These are phyloP conservation scores for Combretum micranthum DNA, from an alignment of 345 rosid genomes.

Conservation along the genomic window DNA sequence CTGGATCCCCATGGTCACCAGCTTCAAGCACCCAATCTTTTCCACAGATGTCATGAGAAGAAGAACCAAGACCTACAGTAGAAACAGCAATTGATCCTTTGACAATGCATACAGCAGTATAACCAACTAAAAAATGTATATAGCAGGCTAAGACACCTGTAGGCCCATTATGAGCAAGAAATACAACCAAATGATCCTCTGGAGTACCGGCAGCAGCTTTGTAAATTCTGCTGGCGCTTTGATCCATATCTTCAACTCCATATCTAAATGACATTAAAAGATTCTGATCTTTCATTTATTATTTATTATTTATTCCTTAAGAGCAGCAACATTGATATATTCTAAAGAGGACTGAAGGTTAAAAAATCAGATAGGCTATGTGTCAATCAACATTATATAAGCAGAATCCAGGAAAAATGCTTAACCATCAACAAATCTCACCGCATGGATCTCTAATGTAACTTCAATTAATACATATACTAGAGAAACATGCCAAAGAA, in stretches of 20 bases:
- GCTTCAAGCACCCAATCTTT: slow-evolving; percentile 63
- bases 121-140: slow-evolving; percentile 1
- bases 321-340: too few species aligned
- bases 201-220: slow-evolving; percentile 55
- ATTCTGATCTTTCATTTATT: not conserved
- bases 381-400: too few species aligned
- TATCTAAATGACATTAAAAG: slow-evolving; percentile 34
- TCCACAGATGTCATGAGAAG: slow-evolving; percentile 69
- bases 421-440: too few species aligned
- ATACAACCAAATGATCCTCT: slow-evolving; percentile 60
- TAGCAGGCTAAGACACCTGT: slow-evolving; percentile 39
- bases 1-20: slow-evolving; percentile 97
- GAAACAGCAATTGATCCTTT: slow-evolving; percentile 1
- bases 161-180: slow-evolving; percentile 90
- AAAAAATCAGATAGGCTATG: too few species aligned
- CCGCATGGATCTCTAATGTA: too few species aligned
- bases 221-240: slow-evolving; percentile 53
- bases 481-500: too few species aligned
- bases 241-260: slow-evolving; percentile 66
- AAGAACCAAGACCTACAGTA: slow-evolving; percentile 74
- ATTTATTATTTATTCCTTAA: too few species aligned
- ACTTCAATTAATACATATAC: too few species aligned
- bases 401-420: too few species aligned
- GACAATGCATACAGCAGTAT: not conserved
- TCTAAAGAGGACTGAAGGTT: too few species aligned